These are phyloP conservation scores for Solanum pennellii DNA, from an alignment of 257 asterid species.

Conservation along the genomic window DNA sequence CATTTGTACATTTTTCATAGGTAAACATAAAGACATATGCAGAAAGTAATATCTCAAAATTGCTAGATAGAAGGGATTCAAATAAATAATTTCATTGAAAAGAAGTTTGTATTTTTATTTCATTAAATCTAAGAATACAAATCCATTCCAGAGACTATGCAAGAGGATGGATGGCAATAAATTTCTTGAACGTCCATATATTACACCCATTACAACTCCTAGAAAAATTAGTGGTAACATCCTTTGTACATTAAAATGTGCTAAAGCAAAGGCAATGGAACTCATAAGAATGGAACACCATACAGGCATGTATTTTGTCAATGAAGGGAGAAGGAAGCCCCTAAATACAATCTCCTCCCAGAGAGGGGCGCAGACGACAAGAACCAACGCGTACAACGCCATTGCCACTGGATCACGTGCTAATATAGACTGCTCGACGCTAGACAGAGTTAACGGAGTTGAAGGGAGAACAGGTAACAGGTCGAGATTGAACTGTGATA, in stretches of 20 bases:
- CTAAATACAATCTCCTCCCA: constrained; percentile 97
- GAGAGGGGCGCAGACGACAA: constrained; percentile 85
- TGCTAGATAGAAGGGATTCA: not conserved
- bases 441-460: constrained; percentile 68
- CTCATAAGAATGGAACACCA: constrained; percentile 84
- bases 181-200: constrained; percentile 80
- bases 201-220: constrained; percentile 91
- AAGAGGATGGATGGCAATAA: constrained; percentile 73
- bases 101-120: constrained; percentile 9
- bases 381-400: constrained; percentile 73
- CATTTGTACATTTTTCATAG: not conserved
- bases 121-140: constrained; percentile 89
- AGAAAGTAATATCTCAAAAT: no score
- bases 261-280: constrained; percentile 79
- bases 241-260: constrained; percentile 92
- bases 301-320: constrained; percentile 95
- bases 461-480: constrained; percentile 67
- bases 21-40: not conserved
- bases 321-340: constrained; percentile 85
- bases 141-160: constrained; percentile 95
- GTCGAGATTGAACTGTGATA: constrained; percentile 78
- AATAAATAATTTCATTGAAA: not conserved
- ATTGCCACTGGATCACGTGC: constrained; percentile 90
- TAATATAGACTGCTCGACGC: constrained; percentile 82
- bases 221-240: constrained; percentile 81